A percentile compares a stretch with the other conserved stretches of the same genome.
These are phyloP conservation scores for Penicillium sp. DNA, from an alignment of 2,329 filamentous ascomycete genomes.

Conservation along the genomic window DNA sequence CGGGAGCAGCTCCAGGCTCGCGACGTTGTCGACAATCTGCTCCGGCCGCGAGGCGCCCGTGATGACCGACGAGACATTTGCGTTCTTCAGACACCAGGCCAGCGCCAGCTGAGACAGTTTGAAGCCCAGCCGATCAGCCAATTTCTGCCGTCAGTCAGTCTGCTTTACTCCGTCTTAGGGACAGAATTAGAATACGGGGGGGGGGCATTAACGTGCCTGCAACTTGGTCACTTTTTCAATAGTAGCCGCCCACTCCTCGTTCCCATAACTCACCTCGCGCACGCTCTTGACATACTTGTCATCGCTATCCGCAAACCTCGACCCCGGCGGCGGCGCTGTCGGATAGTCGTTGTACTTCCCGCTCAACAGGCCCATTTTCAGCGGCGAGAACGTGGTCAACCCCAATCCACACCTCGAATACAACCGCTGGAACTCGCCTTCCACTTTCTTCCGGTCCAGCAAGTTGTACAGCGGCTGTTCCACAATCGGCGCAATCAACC, in stretches of 20 bases:
- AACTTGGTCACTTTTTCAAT: conserved; percentile 57
- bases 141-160: conserved; percentile 7
- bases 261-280: conserved; percentile 58
- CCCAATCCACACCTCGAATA: conserved; percentile 59
- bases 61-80: conserved; percentile 47
- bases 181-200: no score
- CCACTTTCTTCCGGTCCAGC: conserved; percentile 58
- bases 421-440: conserved; percentile 58
- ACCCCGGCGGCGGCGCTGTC: conserved; percentile 40
- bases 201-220: no score
- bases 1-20: conserved; percentile 5
- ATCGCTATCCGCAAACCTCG: conserved; percentile 53
- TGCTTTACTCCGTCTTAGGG: background rate
- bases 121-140: conserved; percentile 48
- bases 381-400: conserved; percentile 60
- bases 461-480: conserved; percentile 68
- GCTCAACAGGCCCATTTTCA: conserved; percentile 59
- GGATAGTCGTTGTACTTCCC: conserved; percentile 58
- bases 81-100: conserved; percentile 58
- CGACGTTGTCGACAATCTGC: conserved; percentile 44
- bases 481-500: conserved; percentile 61
- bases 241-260: conserved; percentile 30
- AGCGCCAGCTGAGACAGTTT: conserved; percentile 55
- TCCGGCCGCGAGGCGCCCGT: conserved; percentile 42
- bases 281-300: conserved; percentile 52